Evolutionary conservation across 306 rosid genomes (phyloP).

Genomic region (Crotalaria pallida): DNA sequence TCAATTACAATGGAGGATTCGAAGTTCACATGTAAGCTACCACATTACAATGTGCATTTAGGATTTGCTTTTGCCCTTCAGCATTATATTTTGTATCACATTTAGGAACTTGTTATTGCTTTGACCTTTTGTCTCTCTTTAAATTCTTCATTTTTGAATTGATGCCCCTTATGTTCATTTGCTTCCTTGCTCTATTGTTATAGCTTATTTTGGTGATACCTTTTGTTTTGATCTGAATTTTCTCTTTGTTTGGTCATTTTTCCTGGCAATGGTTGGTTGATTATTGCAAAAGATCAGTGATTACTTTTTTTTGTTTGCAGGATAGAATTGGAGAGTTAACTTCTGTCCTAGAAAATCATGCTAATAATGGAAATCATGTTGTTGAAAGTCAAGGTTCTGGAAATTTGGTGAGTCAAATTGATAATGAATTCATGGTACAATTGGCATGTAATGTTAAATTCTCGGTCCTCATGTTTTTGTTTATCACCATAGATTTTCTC

Average conservation of each 20-base stretch:
- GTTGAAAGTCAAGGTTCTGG: slow-evolving; percentile 43
- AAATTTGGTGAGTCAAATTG: slow-evolving; percentile 39
- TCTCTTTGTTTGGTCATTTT: not conserved
- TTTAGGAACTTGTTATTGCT: not conserved
- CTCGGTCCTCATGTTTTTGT: not conserved
- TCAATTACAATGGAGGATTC: slow-evolving; percentile 91
- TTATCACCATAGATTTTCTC: not conserved
- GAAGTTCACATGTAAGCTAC: slow-evolving; percentile 90
- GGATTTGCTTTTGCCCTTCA: not conserved
- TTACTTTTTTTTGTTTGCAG: slow-evolving; percentile 38
- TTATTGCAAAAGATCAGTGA: slow-evolving; percentile 3
- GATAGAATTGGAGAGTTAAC: slow-evolving; percentile 68
- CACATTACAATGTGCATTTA: slow-evolving; percentile 9
- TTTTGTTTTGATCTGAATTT: slow-evolving; percentile 1
- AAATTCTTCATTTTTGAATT: not conserved
- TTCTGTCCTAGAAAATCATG: slow-evolving; percentile 37
- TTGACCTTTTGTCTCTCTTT: not conserved
- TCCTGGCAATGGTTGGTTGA: not conserved
- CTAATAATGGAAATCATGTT: slow-evolving; percentile 46
- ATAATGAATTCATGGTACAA: slow-evolving; percentile 50
- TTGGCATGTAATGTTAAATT: slow-evolving; percentile 30
- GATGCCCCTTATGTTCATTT: not conserved
- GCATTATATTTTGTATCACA: not conserved
- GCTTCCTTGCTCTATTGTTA: slow-evolving; percentile 1
- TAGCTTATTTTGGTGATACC: not conserved